These are phyloP conservation scores for Clonostachys sp. DNA, from an alignment of 2,329 filamentous ascomycete species.

Conservation along the genomic window DNA sequence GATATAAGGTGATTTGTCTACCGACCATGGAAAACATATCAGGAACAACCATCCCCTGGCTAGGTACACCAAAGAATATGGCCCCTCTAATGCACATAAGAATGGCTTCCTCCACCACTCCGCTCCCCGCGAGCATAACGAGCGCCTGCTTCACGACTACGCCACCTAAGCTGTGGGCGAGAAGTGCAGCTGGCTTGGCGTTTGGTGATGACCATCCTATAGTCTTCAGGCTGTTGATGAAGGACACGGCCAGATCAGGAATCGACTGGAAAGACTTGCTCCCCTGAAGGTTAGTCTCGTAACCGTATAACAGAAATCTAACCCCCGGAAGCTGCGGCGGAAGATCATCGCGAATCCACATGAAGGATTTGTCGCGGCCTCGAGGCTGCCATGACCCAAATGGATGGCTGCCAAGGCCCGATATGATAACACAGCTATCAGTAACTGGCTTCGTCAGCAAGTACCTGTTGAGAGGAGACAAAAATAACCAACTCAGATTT, in stretches of 20 bases:
- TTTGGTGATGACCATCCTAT: not conserved
- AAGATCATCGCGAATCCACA: not conserved
- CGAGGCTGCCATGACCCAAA: not conserved
- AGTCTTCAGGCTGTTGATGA: not conserved
- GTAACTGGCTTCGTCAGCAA: too few relatives aligned
- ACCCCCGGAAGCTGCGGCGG: not conserved
- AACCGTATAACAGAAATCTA: not conserved
- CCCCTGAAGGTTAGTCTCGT: not conserved
- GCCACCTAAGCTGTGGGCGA: slow-evolving; percentile 1
- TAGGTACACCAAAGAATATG: not conserved
- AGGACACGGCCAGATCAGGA: not conserved
- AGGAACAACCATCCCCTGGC: not conserved
- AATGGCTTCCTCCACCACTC: not conserved
- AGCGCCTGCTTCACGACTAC: not conserved
- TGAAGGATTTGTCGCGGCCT: not conserved
- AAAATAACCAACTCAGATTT: too few relatives aligned
- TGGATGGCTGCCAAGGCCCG: not conserved
- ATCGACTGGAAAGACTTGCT: not conserved
- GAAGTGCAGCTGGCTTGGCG: not conserved
- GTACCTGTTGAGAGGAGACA: too few relatives aligned
- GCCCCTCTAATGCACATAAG: not conserved
- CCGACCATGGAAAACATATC: not conserved
- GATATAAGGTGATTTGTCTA: too few relatives aligned
- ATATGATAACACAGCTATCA: not conserved
- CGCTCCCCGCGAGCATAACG: not conserved